phyloP scores from a whole-genome alignment of 2,329 filamentous ascomycete genomes.

The Clarireedia paspali region DNA sequence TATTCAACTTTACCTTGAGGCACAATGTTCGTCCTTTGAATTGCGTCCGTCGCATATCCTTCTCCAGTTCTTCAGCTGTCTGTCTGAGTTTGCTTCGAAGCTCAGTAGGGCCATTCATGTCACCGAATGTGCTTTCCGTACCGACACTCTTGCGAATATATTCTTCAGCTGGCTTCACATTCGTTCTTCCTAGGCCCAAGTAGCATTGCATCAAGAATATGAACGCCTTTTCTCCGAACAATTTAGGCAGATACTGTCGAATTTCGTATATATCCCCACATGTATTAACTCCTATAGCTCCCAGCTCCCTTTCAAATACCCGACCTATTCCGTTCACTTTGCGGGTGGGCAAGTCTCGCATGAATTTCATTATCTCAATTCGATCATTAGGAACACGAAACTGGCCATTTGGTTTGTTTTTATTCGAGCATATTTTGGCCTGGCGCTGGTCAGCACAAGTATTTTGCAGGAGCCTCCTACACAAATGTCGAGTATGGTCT shows the following conservation, averaged over 20 bases:
- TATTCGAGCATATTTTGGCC: conserved; percentile 91
- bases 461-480: too few relatives aligned
- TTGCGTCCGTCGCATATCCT: conserved; percentile 69
- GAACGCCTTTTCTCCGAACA: conserved; percentile 90
- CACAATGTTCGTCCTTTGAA: conserved; percentile 88
- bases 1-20: conserved; percentile 89
- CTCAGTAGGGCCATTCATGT: conserved; percentile 61
- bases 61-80: conserved; percentile 79
- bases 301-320: conserved; percentile 84
- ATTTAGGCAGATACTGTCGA: conserved; percentile 61
- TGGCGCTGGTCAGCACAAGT: not conserved
- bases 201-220: conserved; percentile 80
- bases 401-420: conserved; percentile 95
- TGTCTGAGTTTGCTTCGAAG: conserved; percentile 71
- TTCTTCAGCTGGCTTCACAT: conserved; percentile 77
- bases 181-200: conserved; percentile 78
- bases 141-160: conserved; percentile 91
- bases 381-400: conserved; percentile 69
- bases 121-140: conserved; percentile 84
- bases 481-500: too few relatives aligned
- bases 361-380: conserved; percentile 72
- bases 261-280: conserved; percentile 82
- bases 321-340: conserved; percentile 95
- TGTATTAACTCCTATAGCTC: conserved; percentile 77
- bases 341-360: conserved; percentile 72